phyloP scores from a whole-genome alignment of 2,329 filamentous ascomycete species.

The Fusarium nanum region DNA sequence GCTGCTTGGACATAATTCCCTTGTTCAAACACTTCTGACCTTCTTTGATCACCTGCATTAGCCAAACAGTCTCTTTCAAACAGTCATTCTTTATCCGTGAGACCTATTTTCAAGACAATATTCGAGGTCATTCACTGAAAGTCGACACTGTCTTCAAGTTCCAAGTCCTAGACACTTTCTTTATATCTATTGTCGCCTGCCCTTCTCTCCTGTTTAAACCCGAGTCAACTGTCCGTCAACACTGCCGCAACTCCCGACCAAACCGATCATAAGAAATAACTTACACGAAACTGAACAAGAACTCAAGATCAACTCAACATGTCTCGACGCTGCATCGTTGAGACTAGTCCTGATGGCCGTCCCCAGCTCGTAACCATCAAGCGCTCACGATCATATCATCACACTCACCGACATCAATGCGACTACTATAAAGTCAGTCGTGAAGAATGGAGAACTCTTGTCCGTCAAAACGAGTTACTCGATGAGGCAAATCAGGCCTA shows the following conservation, averaged over 20 bases:
- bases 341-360: constrained; percentile 51
- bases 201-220: constrained; percentile 5
- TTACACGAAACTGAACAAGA: background rate
- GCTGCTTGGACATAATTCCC: constrained; percentile 3
- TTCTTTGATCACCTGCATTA: constrained; percentile 49
- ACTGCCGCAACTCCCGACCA: constrained; percentile 1
- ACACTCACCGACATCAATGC: constrained; percentile 48
- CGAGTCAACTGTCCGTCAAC: background rate
- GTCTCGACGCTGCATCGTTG: constrained; percentile 54
- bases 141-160: background rate
- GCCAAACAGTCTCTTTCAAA: constrained; percentile 35
- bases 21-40: constrained; percentile 35
- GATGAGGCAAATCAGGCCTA: constrained; percentile 53
- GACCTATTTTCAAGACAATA: constrained; percentile 39
- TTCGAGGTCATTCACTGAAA: constrained; percentile 37
- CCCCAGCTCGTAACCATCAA: constrained; percentile 55
- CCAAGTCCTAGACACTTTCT: constrained; percentile 18
- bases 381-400: constrained; percentile 54
- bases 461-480: constrained; percentile 53
- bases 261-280: background rate
- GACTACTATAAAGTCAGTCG: constrained; percentile 53
- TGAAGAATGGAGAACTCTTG: constrained; percentile 53
- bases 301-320: constrained; percentile 39
- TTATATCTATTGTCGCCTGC: constrained; percentile 19
- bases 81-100: constrained; percentile 39